These are phyloP conservation scores for Rhynchosporium agropyri DNA, from an alignment of 2,329 filamentous ascomycete species.

Conservation along the genomic window DNA sequence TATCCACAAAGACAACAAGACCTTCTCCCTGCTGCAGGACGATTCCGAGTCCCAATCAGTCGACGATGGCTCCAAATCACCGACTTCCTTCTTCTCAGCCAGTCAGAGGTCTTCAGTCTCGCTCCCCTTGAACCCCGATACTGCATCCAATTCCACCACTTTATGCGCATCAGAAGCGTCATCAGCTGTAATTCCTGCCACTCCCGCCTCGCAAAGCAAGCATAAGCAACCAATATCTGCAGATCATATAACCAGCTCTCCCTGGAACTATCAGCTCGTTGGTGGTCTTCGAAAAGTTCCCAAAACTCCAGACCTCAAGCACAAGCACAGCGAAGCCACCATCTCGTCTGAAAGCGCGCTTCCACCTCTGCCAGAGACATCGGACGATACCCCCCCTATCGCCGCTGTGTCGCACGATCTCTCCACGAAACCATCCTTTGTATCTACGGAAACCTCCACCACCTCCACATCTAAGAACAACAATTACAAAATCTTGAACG, in stretches of 20 bases:
- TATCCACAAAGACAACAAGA: constrained; percentile 41
- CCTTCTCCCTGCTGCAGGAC: constrained; percentile 40
- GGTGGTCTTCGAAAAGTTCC: constrained; percentile 44
- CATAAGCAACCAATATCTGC: constrained; percentile 36
- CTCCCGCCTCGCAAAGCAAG: constrained; percentile 31
- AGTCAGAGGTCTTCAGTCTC: constrained; percentile 37
- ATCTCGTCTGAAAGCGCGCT: constrained; percentile 30
- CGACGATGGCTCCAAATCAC: constrained; percentile 32
- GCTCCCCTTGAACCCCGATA: constrained; percentile 30
- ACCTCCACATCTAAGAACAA: constrained; percentile 39
- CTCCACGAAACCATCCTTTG: constrained; percentile 42
- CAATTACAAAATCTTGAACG: constrained; percentile 42
- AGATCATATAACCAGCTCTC: constrained; percentile 40
- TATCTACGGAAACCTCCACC: constrained; percentile 37
- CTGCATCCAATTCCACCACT: constrained; percentile 37
- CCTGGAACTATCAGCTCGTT: constrained; percentile 42
- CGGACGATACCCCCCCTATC: constrained; percentile 30
- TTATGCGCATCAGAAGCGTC: constrained; percentile 37
- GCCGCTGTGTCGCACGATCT: constrained; percentile 37
- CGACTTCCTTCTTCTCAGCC: constrained; percentile 29
- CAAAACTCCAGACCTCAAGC: constrained; percentile 42
- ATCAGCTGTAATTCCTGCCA: constrained; percentile 31
- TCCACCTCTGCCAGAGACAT: constrained; percentile 37
- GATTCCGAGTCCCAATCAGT: constrained; percentile 29
- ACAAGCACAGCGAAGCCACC: constrained; percentile 26